These are phyloP conservation scores for Chrysoporthe austroafricana DNA, from an alignment of 2,329 filamentous ascomycete genomes.

Conservation along the genomic window DNA sequence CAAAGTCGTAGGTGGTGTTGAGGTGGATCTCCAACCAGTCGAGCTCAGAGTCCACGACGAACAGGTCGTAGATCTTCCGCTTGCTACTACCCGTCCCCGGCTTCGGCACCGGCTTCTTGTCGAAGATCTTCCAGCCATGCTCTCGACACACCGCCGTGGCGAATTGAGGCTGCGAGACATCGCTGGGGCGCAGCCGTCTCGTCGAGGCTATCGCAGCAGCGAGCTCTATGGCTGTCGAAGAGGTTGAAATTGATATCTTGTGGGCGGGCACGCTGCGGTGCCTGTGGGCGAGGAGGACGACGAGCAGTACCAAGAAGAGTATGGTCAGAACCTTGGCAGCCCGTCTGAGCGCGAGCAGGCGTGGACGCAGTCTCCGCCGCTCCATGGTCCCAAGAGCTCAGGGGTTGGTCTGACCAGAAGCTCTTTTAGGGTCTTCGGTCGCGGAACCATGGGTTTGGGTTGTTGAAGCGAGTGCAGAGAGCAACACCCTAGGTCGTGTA, in stretches of 20 bases:
- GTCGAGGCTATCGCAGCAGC: slow-evolving; percentile 6
- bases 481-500: background rate
- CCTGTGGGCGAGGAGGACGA: background rate
- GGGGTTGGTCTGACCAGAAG: background rate
- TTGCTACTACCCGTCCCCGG: slow-evolving; percentile 24
- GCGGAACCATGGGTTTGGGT: background rate
- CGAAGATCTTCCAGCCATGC: slow-evolving; percentile 45
- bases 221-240: slow-evolving; percentile 5
- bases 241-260: background rate
- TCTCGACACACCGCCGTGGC: slow-evolving; percentile 38
- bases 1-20: slow-evolving; percentile 57
- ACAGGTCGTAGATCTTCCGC: slow-evolving; percentile 63
- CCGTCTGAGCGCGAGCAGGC: background rate
- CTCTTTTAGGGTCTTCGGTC: background rate
- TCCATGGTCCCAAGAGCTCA: background rate
- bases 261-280: background rate
- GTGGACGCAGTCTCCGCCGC: background rate
- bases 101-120: slow-evolving; percentile 17
- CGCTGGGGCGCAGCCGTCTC: background rate
- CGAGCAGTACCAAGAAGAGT: background rate
- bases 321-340: background rate
- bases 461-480: background rate
- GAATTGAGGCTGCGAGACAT: slow-evolving; percentile 14
- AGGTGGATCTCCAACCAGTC: slow-evolving; percentile 69
- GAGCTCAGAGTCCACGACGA: slow-evolving; percentile 66